Evolutionary conservation across 495 filamentous ascomycete genomes (phyloP), one percentile per base, ranked within the genome.

Genomic region (Chaetomium cochliodes): DNA sequence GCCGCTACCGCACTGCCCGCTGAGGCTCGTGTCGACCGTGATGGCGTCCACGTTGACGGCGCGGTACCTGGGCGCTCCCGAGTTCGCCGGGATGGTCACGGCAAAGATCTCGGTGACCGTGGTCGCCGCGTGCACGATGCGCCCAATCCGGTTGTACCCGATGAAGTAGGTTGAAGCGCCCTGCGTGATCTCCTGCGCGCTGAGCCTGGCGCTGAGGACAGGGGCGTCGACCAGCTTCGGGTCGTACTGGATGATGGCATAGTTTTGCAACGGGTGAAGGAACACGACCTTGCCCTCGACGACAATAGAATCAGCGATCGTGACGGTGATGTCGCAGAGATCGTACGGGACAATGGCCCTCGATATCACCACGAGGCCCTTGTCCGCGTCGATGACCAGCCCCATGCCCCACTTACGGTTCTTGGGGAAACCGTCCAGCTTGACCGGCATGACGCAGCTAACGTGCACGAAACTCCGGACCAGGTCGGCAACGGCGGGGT

Each of bases 191-290:
- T 84, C 84, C 62, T 92, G 84, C 18, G 81, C 84, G 70, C 92
- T 89, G 56, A 99, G 85, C 70, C 83, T 90, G 25, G 94, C 93
- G 68, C 88, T 93, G 76, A 96, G 82, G 23, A 99, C 92, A 6
- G 96, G 93, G 8, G 96, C 94, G 68, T 96, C 85, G 51, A 98
- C 96, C 1, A 99, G 85, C 41, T 83, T 87, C 2, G 96, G 90
- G 75, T 99, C 94, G 72, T 98, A 99, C 76, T 96, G 90, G 62
- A 99, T 85, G 69, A 99, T 89, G 65, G 88, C 89, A 77, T 97
- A 99, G 75, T 99, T 99, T 72, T 97, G 96, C 37, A 98, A 80
- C n/a, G 94, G 94, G 75, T 99, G 94, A 79, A 99, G 83, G 81
- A 99, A 99, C 23, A 97, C 81, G 18, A 99, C 90, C 75, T 96